phyloP scores from a whole-genome alignment of 2,329 filamentous ascomycete species.

The Hortaea sp. region DNA sequence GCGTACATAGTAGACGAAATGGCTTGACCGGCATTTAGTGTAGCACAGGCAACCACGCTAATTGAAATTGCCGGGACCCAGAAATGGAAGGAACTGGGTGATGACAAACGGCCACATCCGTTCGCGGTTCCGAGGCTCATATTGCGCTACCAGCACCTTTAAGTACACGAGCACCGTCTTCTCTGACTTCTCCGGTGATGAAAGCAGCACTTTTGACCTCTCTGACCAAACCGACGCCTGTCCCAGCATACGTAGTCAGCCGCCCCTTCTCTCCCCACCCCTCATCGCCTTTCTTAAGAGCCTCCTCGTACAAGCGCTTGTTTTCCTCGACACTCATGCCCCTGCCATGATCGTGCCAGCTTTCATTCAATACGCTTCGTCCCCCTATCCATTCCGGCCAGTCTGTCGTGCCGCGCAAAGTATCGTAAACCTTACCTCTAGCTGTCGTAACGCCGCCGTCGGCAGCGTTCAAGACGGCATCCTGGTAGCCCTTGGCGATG shows the following conservation, averaged over 20 bases:
- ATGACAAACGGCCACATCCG: too few relatives aligned
- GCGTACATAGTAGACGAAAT: too few relatives aligned
- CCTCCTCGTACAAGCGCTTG: constrained; percentile 36
- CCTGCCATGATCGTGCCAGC: constrained; percentile 31
- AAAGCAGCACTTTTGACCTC: constrained; percentile 40
- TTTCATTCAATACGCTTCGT: constrained; percentile 48
- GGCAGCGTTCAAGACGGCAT: constrained; percentile 34
- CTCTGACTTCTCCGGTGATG: constrained; percentile 41
- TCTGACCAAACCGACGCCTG: constrained; percentile 49
- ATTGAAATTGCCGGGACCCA: too few relatives aligned
- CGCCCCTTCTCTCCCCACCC: constrained; percentile 45
- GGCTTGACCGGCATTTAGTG: too few relatives aligned
- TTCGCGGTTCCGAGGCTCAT: background rate
- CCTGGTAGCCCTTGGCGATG: constrained; percentile 37
- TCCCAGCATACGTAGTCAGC: constrained; percentile 54
- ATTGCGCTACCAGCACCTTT: constrained; percentile 9
- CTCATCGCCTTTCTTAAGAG: constrained; percentile 40
- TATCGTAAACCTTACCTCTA: constrained; percentile 43
- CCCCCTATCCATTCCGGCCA: constrained; percentile 52
- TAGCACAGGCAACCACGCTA: too few relatives aligned
- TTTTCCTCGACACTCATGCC: constrained; percentile 36
- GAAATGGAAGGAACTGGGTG: too few relatives aligned
- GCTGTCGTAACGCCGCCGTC: constrained; percentile 45
- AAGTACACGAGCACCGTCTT: constrained; percentile 27
- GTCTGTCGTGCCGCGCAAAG: constrained; percentile 43